phyloP scores from a whole-genome alignment of 2,329 filamentous ascomycete genomes.

The Penicillium verrucosum region DNA sequence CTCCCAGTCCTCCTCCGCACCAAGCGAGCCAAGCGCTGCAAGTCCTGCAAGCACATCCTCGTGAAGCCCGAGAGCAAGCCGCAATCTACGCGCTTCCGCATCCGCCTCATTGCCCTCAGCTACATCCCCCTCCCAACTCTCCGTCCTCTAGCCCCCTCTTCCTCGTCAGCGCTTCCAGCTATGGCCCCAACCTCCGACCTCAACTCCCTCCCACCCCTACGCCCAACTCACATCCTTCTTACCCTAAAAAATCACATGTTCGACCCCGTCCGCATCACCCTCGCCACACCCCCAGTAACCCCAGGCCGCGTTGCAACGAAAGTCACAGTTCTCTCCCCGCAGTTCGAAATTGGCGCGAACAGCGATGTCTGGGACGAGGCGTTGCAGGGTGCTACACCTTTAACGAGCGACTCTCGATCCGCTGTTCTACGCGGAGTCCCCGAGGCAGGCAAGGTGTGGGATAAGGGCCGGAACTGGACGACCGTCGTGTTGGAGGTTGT shows the following conservation, averaged over 20 bases:
- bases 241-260: slow-evolving; percentile 94
- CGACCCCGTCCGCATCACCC: slow-evolving; percentile 79
- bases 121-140: slow-evolving; percentile 79
- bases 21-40: slow-evolving; percentile 90
- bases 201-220: slow-evolving; percentile 47
- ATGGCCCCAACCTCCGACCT: slow-evolving; percentile 39
- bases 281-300: slow-evolving; percentile 78
- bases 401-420: slow-evolving; percentile 35
- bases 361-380: slow-evolving; percentile 94
- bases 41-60: slow-evolving; percentile 88
- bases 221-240: slow-evolving; percentile 72
- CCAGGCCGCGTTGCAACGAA: slow-evolving; percentile 72
- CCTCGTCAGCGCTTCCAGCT: slow-evolving; percentile 24
- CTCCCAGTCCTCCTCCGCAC: slow-evolving; percentile 80
- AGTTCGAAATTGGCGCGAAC: slow-evolving; percentile 92
- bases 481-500: slow-evolving; percentile 90
- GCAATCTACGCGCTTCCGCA: slow-evolving; percentile 83
- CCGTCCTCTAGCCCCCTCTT: slow-evolving; percentile 53
- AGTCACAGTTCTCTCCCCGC: slow-evolving; percentile 88
- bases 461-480: slow-evolving; percentile 89
- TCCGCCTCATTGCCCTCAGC: slow-evolving; percentile 80
- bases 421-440: slow-evolving; percentile 50
- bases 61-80: slow-evolving; percentile 92
- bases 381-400: slow-evolving; percentile 53
- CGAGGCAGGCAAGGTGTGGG: slow-evolving; percentile 95